Conservation (phyloP, 345 rosid species). For the Bruguiera sexangula region DNA sequence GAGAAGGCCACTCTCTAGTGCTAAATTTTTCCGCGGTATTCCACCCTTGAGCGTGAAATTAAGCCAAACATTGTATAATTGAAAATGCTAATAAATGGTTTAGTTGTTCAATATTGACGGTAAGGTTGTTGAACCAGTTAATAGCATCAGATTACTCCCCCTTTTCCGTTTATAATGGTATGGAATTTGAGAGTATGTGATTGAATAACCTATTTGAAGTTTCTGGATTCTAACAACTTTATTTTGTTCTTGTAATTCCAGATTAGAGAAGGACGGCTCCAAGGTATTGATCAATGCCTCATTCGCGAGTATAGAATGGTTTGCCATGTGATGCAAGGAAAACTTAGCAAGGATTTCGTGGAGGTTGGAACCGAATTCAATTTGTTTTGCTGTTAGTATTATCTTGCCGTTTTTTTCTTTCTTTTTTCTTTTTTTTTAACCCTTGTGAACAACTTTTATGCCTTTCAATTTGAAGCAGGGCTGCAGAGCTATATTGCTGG, state of each 20-base stretch:
- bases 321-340: conserved; percentile 70
- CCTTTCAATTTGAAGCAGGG: conserved; percentile 47
- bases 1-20: no score
- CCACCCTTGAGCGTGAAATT: no score
- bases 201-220: not conserved
- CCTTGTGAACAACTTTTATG: not conserved
- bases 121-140: no score
- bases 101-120: no score
- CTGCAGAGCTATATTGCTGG: conserved; percentile 82
- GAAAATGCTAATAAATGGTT: no score
- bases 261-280: conserved; percentile 88
- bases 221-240: conserved; percentile 4
- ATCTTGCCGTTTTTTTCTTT: not conserved
- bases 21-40: no score
- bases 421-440: not conserved
- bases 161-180: not conserved
- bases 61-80: no score
- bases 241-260: conserved; percentile 32
- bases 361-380: conserved; percentile 47
- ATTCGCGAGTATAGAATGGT: conserved; percentile 79
- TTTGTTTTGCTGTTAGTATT: not conserved
- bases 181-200: not conserved
- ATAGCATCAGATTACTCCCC: not conserved
- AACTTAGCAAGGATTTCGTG: conserved; percentile 76
- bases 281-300: conserved; percentile 80